These are phyloP conservation scores for Xylariomycetidae sp. DNA, from an alignment of 2,329 filamentous ascomycete species.

Conservation along the genomic window DNA sequence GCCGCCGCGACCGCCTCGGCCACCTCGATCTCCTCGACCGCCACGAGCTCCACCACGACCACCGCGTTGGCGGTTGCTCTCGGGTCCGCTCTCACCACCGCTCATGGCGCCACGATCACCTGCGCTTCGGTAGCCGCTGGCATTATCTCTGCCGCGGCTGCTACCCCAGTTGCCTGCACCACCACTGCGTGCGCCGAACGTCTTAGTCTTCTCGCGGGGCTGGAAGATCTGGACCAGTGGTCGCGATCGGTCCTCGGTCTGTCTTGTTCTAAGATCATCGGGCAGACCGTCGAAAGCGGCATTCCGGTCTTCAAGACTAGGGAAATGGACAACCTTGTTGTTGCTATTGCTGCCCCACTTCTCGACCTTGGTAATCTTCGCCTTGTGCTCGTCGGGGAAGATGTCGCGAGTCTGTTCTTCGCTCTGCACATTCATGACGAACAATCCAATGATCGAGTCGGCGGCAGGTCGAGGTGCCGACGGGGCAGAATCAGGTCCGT, in stretches of 20 bases:
- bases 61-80: conserved; percentile 50
- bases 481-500: conserved; percentile 45
- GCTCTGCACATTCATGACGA: conserved; percentile 78
- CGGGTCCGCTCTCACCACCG: conserved; percentile 67
- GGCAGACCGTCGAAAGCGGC: conserved; percentile 69
- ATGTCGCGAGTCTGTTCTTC: conserved; percentile 78
- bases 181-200: conserved; percentile 54
- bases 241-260: conserved; percentile 67
- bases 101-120: conserved; percentile 58
- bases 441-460: conserved; percentile 74
- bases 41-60: conserved; percentile 52
- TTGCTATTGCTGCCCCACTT: conserved; percentile 62
- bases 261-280: conserved; percentile 68
- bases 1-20: conserved; percentile 43
- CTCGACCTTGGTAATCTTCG: conserved; percentile 73
- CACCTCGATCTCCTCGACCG: conserved; percentile 50
- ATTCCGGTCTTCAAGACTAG: conserved; percentile 72
- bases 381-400: conserved; percentile 75
- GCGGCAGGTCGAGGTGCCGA: conserved; percentile 53
- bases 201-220: conserved; percentile 52
- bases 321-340: conserved; percentile 84
- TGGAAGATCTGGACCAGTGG: conserved; percentile 81
- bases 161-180: conserved; percentile 59
- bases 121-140: conserved; percentile 77
- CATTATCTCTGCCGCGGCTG: conserved; percentile 55